Conservation (phyloP, 2,329 filamentous ascomycete species). For the Xylaria sp. region DNA sequence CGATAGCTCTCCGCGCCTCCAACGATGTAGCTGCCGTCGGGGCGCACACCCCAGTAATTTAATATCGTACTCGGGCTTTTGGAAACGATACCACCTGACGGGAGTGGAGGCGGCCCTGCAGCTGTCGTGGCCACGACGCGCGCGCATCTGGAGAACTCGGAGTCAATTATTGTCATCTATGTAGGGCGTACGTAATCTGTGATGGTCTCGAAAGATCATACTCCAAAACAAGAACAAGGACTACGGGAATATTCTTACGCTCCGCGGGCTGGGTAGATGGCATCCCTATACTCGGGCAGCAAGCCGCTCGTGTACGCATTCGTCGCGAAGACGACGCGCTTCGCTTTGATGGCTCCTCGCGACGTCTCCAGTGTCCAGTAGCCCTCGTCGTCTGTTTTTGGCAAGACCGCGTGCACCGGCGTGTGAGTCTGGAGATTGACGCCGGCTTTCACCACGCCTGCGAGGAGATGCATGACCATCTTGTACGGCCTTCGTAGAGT, state of each 20-base stretch:
- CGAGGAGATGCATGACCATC: constrained; percentile 45
- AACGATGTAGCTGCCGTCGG: constrained; percentile 57
- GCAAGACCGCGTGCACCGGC: constrained; percentile 38
- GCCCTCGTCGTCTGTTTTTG: constrained; percentile 37
- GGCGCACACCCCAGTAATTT: constrained; percentile 47
- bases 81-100: constrained; percentile 3
- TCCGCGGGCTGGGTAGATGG: constrained; percentile 71
- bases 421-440: constrained; percentile 47
- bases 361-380: constrained; percentile 62
- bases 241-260: constrained; percentile 22
- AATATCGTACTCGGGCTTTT: constrained; percentile 33
- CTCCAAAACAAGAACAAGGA: neutral
- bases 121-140: constrained; percentile 27
- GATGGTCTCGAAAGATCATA: neutral
- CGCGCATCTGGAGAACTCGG: constrained; percentile 23
- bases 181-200: neutral
- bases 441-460: constrained; percentile 32
- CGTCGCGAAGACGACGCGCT: constrained; percentile 69
- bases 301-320: constrained; percentile 74
- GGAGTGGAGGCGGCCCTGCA: neutral
- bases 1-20: constrained; percentile 50
- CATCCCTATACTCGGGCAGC: constrained; percentile 65
- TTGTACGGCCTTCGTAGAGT: constrained; percentile 42
- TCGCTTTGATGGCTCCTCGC: constrained; percentile 63
- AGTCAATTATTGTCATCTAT: neutral